Evolutionary conservation across 305 asterid genomes (phyloP).

Genomic region (Plantago lanceolata): DNA sequence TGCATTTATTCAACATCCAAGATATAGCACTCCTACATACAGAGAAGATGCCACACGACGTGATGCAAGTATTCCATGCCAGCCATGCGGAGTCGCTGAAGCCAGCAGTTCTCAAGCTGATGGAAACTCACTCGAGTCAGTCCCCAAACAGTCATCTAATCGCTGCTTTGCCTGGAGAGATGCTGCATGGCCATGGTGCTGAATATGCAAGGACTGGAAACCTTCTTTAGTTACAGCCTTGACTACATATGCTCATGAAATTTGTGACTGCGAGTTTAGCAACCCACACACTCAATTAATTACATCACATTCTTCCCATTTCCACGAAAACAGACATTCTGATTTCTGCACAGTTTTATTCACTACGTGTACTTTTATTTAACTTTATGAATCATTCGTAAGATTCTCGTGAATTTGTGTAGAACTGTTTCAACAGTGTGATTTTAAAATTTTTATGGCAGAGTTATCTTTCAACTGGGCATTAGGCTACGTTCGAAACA

Average conservation of each 20-base stretch:
- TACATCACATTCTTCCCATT: not conserved
- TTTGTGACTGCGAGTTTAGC: slow-evolving; percentile 5
- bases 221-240: slow-evolving; percentile 3
- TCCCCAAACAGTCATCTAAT: slow-evolving; percentile 21
- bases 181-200: slow-evolving; percentile 94
- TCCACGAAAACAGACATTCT: not conserved
- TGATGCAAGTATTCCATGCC: slow-evolving; percentile 46
- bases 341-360: too few species aligned
- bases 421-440: too few species aligned
- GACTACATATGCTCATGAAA: not conserved
- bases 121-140: slow-evolving; percentile 20
- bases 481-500: too few species aligned
- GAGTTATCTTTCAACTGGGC: too few species aligned
- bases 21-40: slow-evolving; percentile 52
- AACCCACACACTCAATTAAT: not conserved
- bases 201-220: too few species aligned
- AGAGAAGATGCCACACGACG: slow-evolving; percentile 53
- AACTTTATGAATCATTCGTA: too few species aligned
- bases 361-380: too few species aligned
- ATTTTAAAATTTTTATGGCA: too few species aligned
- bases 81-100: slow-evolving; percentile 23
- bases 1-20: slow-evolving; percentile 64
- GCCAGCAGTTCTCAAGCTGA: slow-evolving; percentile 23
- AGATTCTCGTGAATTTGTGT: too few species aligned
- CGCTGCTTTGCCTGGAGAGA: slow-evolving; percentile 70